Base-by-base conservation (phyloP, 1,284 basidiomycete genomes). In the Puccinia coronata region DNA sequence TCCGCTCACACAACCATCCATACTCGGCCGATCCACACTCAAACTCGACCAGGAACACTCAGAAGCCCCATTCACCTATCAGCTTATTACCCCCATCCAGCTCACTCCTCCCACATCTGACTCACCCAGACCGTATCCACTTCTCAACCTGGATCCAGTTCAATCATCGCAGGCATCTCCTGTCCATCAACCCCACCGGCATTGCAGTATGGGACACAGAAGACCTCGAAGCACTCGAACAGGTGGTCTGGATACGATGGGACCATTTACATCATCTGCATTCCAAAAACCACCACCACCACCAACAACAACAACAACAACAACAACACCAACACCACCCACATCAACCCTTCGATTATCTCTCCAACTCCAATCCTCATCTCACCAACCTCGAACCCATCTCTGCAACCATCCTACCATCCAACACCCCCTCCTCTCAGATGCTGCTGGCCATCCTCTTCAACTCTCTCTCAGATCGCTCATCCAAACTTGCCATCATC, bases 201-300 rank as follows among this genome's bases (percentile, higher is more conserved):
- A 20, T 80, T 53, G 69, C 49, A 28, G 18, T 80, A 34, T 80
- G 77, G 77, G 51, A 80, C 65, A 34, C 77, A 43, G 47, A 73
- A 59, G 59, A 80, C 70, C 70, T 80, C 55, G 79, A 80, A 51
- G 70, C 69, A 5, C 69, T 80, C 25, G 25, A 25, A 8, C 55
- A 73, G 67, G 16, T 67, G 20, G 65, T 5, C n/a, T 65, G 41
- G 31, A 39, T 73, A 39, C 23, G 47, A 36, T 80, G 70, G 70
- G 51, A 80, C 28, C 67, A 72, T 41, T 41, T 53, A 28, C 63
- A 51, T 9, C 65, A 18, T 39, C 61, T 47, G 23, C 25, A 47
- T 47, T 47, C 47, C 25, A 63, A n/a, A n/a, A n/a, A n/a, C n/a
- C n/a, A n/a, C n/a, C n/a, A n/a, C n/a, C n/a, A n/a, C n/a, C n/a